phyloP scores from a whole-genome alignment of 2,329 filamentous ascomycete genomes.

The Cucurbitaria berberidis region DNA sequence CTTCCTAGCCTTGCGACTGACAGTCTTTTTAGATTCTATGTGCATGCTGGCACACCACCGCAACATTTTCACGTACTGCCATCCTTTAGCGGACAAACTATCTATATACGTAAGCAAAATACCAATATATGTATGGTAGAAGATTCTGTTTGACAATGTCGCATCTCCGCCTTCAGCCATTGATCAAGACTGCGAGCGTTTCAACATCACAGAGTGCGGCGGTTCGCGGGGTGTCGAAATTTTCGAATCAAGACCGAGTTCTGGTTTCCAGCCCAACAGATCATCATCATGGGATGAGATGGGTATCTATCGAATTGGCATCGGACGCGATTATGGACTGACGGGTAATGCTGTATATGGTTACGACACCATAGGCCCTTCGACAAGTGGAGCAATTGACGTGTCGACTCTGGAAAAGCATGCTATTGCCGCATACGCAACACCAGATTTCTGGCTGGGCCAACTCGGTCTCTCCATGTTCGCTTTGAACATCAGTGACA shows the following conservation, averaged over 20 bases:
- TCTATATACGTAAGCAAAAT: too few relatives aligned
- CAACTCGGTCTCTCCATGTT: slow-evolving; percentile 52
- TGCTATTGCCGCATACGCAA: slow-evolving; percentile 42
- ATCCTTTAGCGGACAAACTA: too few relatives aligned
- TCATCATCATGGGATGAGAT: slow-evolving; percentile 59
- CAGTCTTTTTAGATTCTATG: slow-evolving; percentile 17
- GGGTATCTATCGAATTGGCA: slow-evolving; percentile 64
- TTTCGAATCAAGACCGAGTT: slow-evolving; percentile 1
- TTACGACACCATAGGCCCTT: slow-evolving; percentile 52
- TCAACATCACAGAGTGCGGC: slow-evolving; percentile 47
- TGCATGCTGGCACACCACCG: slow-evolving; percentile 34
- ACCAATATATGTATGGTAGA: too few relatives aligned
- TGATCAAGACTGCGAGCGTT: slow-evolving; percentile 53
- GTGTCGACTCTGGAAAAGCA: slow-evolving; percentile 20
- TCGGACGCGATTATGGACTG: slow-evolving; percentile 60
- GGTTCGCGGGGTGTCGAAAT: slow-evolving; percentile 12
- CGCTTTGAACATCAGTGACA: slow-evolving; percentile 57
- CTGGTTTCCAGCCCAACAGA: slow-evolving; percentile 15
- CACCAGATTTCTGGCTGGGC: slow-evolving; percentile 50
- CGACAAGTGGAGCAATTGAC: slow-evolving; percentile 33
- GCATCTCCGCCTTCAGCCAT: too few relatives aligned
- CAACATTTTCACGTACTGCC: slow-evolving; percentile 35
- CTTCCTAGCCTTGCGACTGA: slow-evolving; percentile 3
- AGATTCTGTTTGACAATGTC: too few relatives aligned
- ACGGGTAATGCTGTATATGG: slow-evolving; percentile 68